Evolutionary conservation across 1,284 basidiomycete species (phyloP), one percentile per base, ranked within the genome.

Genomic region (Hortiboletus rubellus): DNA sequence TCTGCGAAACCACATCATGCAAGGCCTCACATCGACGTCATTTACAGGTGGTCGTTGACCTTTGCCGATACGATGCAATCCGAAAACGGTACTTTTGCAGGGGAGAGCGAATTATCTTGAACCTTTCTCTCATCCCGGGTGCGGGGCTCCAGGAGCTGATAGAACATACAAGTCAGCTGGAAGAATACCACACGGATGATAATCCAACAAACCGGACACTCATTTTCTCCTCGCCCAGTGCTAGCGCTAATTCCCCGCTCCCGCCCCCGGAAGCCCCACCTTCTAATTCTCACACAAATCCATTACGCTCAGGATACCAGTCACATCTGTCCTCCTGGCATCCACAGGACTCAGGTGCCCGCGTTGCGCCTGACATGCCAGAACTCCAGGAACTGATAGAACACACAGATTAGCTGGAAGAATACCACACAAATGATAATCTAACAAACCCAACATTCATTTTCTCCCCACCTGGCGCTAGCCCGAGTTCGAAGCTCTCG

Each of bases 21-120:
- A 11, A n/a, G 24, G 7, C 22, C 18, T 33, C 30, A 36, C 11
- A 3, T 8, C 15, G 2, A 27, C 10, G 14, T 12, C 6, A 22
- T 44, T 30, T n/a, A 47, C 33, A 64, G 63, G 30, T 34, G 37
- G 53, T 11, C 52, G 34, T 36, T 24, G 11, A 41, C 11, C 15
- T 34, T 50, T 15, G 22, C 7, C 27, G 41, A 41, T 31, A 30
- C n/a, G 0, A 34, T 44, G 5, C 37, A 30, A 12, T 17, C 42
- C 3, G 15, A 34, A 22, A 40, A 14, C 7, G 5, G 58, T 47
- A 27, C 27, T 27, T 7, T 7, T 27, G 27, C 27, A 27, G 27
- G 27, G 22, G 22, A 22, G 22, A 22, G 22, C 22, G 22, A 22
- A 22, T 22, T 22, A 22, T 22, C 22, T 22, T 22, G 22, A 22